Percentiles rank a stretch among this genome's conserved stretches.
Conservation (phyloP, 805 yeast species). For the Debaryomyces castellii region DNA sequence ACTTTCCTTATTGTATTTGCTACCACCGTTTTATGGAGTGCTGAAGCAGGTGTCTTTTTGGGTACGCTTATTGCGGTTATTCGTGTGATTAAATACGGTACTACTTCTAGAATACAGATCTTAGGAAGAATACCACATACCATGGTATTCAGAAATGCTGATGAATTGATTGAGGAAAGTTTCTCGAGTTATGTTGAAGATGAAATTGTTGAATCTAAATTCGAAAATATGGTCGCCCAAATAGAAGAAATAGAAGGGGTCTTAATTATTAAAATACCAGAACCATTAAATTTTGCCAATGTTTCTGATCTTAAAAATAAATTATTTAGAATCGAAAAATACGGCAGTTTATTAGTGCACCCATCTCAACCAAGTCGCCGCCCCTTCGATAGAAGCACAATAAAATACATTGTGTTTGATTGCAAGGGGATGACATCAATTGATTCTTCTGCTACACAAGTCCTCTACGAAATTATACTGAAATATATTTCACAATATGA, state of each 20-base stretch:
- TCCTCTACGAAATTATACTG: conserved; percentile 57
- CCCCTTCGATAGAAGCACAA: conserved; percentile 35
- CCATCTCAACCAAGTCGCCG: conserved; percentile 66
- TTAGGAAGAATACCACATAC: conserved; percentile 53
- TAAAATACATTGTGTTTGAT: conserved; percentile 68
- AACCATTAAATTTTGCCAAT: conserved; percentile 86
- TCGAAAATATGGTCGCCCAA: conserved; percentile 24
- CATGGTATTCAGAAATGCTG: conserved; percentile 67
- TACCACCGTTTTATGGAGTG: conserved; percentile 35
- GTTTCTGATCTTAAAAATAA: conserved; percentile 71
- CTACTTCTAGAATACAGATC: conserved; percentile 81
- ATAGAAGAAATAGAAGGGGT: conserved; percentile 63
- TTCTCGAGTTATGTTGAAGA: conserved; percentile 22
- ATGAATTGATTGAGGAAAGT: conserved; percentile 49
- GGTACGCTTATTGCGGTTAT: conserved; percentile 36
- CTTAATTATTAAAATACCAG: conserved; percentile 77
- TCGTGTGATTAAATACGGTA: conserved; percentile 62
- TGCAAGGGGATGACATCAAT: conserved; percentile 77
- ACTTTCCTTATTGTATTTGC: conserved; percentile 20
- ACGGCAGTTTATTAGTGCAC: conserved; percentile 72
- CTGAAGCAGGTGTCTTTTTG: conserved; percentile 35
- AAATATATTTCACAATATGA: conserved; percentile 50
- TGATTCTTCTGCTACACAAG: conserved; percentile 80
- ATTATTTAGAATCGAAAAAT: conserved; percentile 66
- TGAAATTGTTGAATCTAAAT: conserved; percentile 4